phyloP scores from a whole-genome alignment of 371 early-diverging fungal genomes.

The Circinella umbellata region DNA sequence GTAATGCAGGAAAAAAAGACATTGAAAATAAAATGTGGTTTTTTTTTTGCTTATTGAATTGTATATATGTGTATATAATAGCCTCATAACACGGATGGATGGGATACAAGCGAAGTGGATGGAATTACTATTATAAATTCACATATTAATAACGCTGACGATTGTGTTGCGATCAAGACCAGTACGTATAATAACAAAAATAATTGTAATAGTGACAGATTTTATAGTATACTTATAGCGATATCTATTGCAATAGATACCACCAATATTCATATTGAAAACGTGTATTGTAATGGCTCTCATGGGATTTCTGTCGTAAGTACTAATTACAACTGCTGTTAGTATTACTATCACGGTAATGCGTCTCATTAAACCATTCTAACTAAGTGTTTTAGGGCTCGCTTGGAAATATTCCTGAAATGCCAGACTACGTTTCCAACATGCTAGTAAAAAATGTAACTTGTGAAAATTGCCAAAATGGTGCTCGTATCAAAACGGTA shows the following conservation, averaged over 20 bases:
- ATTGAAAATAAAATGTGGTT: no score
- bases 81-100: slow-evolving; percentile 30
- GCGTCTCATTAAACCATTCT: not conserved
- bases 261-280: slow-evolving; percentile 22
- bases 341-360: not conserved
- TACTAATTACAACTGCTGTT: not conserved
- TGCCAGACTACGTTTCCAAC: slow-evolving; percentile 23
- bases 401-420: slow-evolving; percentile 21
- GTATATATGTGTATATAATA: not conserved
- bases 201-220: no score
- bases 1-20: not conserved
- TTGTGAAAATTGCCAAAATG: slow-evolving; percentile 24
- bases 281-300: slow-evolving; percentile 32
- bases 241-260: slow-evolving; percentile 10
- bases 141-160: slow-evolving; percentile 28
- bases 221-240: no score
- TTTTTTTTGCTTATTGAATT: no score
- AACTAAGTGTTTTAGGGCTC: slow-evolving; percentile 13
- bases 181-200: slow-evolving; percentile 8
- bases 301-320: slow-evolving; percentile 31
- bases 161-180: slow-evolving; percentile 28
- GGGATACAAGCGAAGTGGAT: slow-evolving; percentile 20
- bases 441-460: slow-evolving; percentile 25
- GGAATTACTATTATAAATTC: slow-evolving; percentile 25
- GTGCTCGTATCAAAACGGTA: slow-evolving; percentile 31